Base-by-base conservation (phyloP, 441 rosid genomes). In the Theobroma grandiflorum region DNA sequence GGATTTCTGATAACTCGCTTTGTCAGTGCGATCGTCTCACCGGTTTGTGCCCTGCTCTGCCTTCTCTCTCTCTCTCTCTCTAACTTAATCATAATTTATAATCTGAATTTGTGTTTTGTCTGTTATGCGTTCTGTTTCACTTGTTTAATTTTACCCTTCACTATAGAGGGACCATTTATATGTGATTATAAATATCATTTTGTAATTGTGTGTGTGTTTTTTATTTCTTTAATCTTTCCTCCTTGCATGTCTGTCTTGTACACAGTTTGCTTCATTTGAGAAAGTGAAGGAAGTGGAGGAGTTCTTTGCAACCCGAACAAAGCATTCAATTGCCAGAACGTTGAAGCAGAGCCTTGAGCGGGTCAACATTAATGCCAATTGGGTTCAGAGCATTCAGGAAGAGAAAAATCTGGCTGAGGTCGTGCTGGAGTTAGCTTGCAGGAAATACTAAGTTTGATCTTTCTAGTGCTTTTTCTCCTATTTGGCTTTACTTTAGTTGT, bases 271-370 rank as follows among this genome's bases (percentile, higher is more conserved):
- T 64, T 92, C 99, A 37, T 61, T 85, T 75, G 97, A 95, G 86
- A 94, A 89, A 84, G 95, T 90, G 4, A 84, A 84, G 84, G 99
- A 97, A 88, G 89, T 91, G 42, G 97, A 91, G 84, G 95, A 97
- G 84, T 97, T 86, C 93, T 97, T 94, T 76, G 87, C 91, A 58
- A 87, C 83, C 75, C 91, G 96, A 4, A 42, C 87, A 0, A 89
- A 77, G 80, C 91, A 95, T 45, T 82, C 95, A 2, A 89, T 95
- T 71, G 87, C 91, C 5, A 94, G 99, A 84, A 97, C 99, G 59
- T 85, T 97, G 93, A 97, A 92, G 93, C 97, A 97, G 90, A 93
- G 99, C 90, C 79, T 94, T 15, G 99, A 97, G 76, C 84, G 87
- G 64, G 95, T 95, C 38, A 77, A 80, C 81, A 93, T 97, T 49